phyloP scores from a whole-genome alignment of 768 basidiomycete species.

The Suillus tomentosus region DNA sequence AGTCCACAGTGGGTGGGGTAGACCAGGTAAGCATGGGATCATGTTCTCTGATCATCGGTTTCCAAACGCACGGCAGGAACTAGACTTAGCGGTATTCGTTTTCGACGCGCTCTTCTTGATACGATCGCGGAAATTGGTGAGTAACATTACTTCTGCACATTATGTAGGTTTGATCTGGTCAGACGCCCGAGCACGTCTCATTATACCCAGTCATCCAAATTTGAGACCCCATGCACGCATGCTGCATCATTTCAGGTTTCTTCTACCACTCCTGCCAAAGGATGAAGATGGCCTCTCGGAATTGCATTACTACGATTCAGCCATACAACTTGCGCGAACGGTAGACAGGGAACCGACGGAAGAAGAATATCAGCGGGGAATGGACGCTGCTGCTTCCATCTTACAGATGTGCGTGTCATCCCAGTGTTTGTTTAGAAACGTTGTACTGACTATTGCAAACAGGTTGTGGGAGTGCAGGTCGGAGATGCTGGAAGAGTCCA shows the following conservation, averaged over 20 bases:
- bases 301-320: conserved; percentile 77
- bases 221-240: conserved; percentile 75
- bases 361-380: conserved; percentile 64
- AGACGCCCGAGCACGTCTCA: conserved; percentile 70
- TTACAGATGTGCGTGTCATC: conserved; percentile 51
- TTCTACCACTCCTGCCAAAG: conserved; percentile 58
- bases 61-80: conserved; percentile 46
- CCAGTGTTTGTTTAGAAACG: background rate
- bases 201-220: conserved; percentile 72
- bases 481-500: conserved; percentile 63
- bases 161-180: background rate
- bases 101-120: conserved; percentile 68
- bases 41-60: background rate
- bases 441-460: background rate
- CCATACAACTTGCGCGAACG: conserved; percentile 70
- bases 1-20: conserved; percentile 75
- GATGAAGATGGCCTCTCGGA: conserved; percentile 68
- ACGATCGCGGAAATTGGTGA: conserved; percentile 71
- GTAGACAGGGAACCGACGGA: conserved; percentile 61
- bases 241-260: conserved; percentile 80
- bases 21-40: conserved; percentile 50
- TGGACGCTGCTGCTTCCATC: conserved; percentile 63
- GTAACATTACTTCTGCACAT: conserved; percentile 24
- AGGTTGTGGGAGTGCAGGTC: conserved; percentile 66
- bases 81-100: conserved; percentile 59